Base-by-base conservation (phyloP, 768 basidiomycete genomes). In the Boletus sensibilis region DNA sequence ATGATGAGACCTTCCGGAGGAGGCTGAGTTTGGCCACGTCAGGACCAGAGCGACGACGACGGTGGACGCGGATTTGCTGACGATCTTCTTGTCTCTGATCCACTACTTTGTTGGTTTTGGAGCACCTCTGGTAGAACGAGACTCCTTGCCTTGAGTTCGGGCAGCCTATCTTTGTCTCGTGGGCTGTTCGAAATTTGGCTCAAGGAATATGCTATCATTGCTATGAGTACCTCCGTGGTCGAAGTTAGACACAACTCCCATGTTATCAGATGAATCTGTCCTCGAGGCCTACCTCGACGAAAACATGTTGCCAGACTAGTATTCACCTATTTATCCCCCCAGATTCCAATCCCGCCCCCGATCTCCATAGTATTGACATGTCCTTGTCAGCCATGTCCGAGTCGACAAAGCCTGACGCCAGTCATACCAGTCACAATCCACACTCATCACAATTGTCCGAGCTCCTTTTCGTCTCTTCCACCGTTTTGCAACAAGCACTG, bases 141-240 rank as follows among this genome's bases (percentile, higher is more conserved):
- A 45, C 34, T 31, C 73, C 86, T 87, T 79, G 74, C 87, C 82
- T 88, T 90, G 89, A 90, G 89, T 90, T 90, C 85, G 87, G 78
- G 68, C 75, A 68, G 70, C 79, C 79, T 74, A 76, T 70, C 58
- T 66, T 68, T 57, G 60, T 74, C 35, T 43, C 50, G 59, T 84
- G 84, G 82, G 82, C 76, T 74, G 76, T 78, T 78, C 83, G 88
- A 87, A 92, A 91, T 92, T 92, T 76, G 82, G 87, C 73, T 75
- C 83, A 87, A 72, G 87, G 78, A 76, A 88, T 79, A 90, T 76
- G 56, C 59, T 56, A n/a, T n/a, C n/a, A n/a, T n/a, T n/a, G n/a
- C n/a, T n/a, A n/a, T n/a, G n/a, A n/a, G n/a, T n/a, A 60, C 50
- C 14, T 29, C 33, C 13, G 31, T n/a, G 21, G 6, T 37, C 21